Conservation (phyloP, 371 early-diverging fungal genomes). For the Lichtheimia ramosa region DNA sequence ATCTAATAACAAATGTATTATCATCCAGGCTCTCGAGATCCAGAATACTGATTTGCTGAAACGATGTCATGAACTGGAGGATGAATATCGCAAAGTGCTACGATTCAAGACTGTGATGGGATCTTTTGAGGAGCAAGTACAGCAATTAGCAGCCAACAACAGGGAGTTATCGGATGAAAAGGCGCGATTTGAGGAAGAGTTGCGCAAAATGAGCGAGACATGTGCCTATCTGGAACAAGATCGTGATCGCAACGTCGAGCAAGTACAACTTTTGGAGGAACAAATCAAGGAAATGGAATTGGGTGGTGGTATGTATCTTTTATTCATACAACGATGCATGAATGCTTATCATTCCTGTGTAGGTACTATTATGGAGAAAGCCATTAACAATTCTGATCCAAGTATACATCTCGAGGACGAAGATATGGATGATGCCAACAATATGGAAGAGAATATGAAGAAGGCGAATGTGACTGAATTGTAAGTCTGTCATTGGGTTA, state of each 20-base stretch:
- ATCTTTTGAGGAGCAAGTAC: conserved; percentile 82
- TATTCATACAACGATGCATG: neutral
- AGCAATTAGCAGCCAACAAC: conserved; percentile 70
- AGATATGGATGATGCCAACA: conserved; percentile 7
- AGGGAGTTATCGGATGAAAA: conserved; percentile 65
- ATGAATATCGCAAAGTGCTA: conserved; percentile 82
- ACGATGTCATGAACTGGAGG: conserved; percentile 78
- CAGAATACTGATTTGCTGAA: conserved; percentile 71
- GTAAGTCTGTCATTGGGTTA: conserved; percentile 17
- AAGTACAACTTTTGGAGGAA: conserved; percentile 80
- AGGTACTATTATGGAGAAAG: conserved; percentile 23
- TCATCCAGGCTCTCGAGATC: conserved; percentile 66
- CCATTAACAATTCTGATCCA: conserved; percentile 30
- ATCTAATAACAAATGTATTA: no score
- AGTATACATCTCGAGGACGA: conserved; percentile 31
- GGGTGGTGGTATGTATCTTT: conserved; percentile 36
- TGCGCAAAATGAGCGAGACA: conserved; percentile 59
- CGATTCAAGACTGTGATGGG: conserved; percentile 81
- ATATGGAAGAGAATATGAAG: conserved; percentile 49
- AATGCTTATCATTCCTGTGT: neutral
- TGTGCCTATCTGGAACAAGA: conserved; percentile 67
- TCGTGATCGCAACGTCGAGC: conserved; percentile 69
- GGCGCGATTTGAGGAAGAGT: conserved; percentile 64
- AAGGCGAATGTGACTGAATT: conserved; percentile 53
- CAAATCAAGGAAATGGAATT: conserved; percentile 82